Evolutionary conservation across 1,284 basidiomycete genomes (phyloP).

Genomic region (Cystobasidium slooffiae): DNA sequence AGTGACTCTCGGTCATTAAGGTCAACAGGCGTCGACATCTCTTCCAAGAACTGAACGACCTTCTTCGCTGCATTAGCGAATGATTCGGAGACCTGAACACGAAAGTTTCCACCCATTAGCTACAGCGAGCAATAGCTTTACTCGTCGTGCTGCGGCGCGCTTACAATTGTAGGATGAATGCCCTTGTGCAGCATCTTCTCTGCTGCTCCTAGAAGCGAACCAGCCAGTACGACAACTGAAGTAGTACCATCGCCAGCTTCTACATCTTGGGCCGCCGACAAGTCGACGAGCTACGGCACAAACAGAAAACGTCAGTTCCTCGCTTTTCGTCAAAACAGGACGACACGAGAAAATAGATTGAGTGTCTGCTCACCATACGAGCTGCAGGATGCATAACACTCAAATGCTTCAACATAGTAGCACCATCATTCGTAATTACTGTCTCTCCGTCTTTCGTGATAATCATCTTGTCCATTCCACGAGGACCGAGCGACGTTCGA

Average conservation of each 20-base stretch:
- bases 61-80: constrained; percentile 92
- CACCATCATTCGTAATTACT: constrained; percentile 98
- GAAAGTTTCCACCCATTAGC: not conserved
- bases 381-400: constrained; percentile 98
- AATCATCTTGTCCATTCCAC: constrained; percentile 93
- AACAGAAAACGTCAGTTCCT: constrained; percentile 45
- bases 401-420: constrained; percentile 96
- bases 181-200: constrained; percentile 96
- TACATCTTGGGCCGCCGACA: constrained; percentile 96
- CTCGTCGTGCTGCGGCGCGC: not conserved
- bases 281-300: constrained; percentile 78
- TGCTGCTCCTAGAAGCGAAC: constrained; percentile 87
- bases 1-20: constrained; percentile 84
- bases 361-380: constrained; percentile 73
- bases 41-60: constrained; percentile 90
- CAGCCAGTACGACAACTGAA: constrained; percentile 94
- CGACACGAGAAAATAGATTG: not conserved
- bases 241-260: constrained; percentile 99
- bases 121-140: not conserved
- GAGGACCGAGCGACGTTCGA: constrained; percentile 92
- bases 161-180: constrained; percentile 87
- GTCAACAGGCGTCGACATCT: constrained; percentile 91
- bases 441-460: constrained; percentile 96
- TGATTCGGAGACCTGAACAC: constrained; percentile 75
- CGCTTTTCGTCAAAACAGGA: constrained; percentile 10